phyloP scores from a whole-genome alignment of 2,329 filamentous ascomycete species.

The Fusarium metavorans region DNA sequence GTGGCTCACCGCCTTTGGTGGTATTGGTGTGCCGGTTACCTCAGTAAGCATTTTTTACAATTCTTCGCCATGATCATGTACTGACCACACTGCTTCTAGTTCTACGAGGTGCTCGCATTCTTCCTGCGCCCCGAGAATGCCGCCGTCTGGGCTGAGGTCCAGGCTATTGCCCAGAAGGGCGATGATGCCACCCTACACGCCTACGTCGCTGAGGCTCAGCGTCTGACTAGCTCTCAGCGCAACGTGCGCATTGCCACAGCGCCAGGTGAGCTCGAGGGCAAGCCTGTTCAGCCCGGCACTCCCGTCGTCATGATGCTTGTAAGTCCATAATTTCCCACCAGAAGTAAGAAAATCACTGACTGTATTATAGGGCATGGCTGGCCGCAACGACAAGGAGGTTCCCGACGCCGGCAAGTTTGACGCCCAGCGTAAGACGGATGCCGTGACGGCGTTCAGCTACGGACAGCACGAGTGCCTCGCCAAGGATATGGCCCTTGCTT shows the following conservation, averaged over 20 bases:
- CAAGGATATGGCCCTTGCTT: constrained; percentile 55
- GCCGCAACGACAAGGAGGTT: constrained; percentile 54
- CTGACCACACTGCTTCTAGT: constrained; percentile 45
- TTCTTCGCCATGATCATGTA: neutral
- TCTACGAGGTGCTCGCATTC: constrained; percentile 58
- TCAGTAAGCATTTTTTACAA: constrained; percentile 43
- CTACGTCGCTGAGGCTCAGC: constrained; percentile 57
- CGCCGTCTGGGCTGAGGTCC: constrained; percentile 57
- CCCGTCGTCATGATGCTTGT: constrained; percentile 56
- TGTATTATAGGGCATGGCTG: constrained; percentile 49
- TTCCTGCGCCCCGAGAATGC: constrained; percentile 56
- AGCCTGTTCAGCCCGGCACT: constrained; percentile 54
- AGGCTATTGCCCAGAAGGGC: constrained; percentile 51
- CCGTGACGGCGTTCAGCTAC: constrained; percentile 59
- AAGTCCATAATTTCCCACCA: constrained; percentile 29
- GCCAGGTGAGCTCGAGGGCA: constrained; percentile 52
- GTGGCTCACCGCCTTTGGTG: constrained; percentile 56
- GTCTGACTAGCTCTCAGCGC: constrained; percentile 55
- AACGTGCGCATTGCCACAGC: constrained; percentile 52
- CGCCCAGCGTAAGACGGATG: constrained; percentile 53
- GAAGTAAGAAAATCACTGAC: constrained; percentile 23
- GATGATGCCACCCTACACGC: constrained; percentile 50
- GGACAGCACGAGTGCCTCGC: constrained; percentile 61
- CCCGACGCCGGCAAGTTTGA: constrained; percentile 55
- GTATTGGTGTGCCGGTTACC: constrained; percentile 54